Evolutionary conservation across 805 yeast species (phyloP), one percentile per base, ranked within the genome.

Genomic region (Kodamaea laetipori): DNA sequence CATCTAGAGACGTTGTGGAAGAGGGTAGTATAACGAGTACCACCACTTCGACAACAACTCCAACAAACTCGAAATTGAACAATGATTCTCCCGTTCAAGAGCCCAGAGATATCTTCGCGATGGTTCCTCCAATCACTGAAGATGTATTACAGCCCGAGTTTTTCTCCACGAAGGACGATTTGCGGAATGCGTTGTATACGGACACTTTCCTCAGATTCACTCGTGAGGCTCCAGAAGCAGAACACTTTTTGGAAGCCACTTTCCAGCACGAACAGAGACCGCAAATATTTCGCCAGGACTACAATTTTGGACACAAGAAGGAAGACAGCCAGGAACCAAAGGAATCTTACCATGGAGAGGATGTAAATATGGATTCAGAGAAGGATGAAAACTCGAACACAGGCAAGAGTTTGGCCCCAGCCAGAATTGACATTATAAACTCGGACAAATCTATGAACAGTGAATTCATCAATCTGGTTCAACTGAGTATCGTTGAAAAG

Each of bases 91-190:
- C 34, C 19, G 3, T 8, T 12, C 25, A 21, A 4, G 24, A 30
- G 12, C 31, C 43, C 11, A 37, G 27, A 15, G 47, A 49, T 21
- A 49, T 49, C 12, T 49, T 49, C 37, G 41, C 53, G 17, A 31
- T 32, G 30, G 49, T 49, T 9, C 32, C 48, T 6, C 47, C 48
- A 8, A 40, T 47, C 23, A 41, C 39, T 9, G 47, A 42, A n/a
- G 32, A 34, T 26, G 36, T 41, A 4, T 32, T 45, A n/a, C 50
- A 41, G 6, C 43, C 35, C 6, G 53, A 48, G n/a, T 43, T 50
- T 23, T 45, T 32, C 36, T 19, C 43, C 7, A 48, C 49, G 4
- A 50, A 37, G 32, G 46, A 50, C 27, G 39, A 48, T 16, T 31
- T 48, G 25, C 32, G 52, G 2, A 30, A 12, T 26, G 50, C 51